Conservation (phyloP, 805 yeast species). For the Dipodascus geniculatus region DNA sequence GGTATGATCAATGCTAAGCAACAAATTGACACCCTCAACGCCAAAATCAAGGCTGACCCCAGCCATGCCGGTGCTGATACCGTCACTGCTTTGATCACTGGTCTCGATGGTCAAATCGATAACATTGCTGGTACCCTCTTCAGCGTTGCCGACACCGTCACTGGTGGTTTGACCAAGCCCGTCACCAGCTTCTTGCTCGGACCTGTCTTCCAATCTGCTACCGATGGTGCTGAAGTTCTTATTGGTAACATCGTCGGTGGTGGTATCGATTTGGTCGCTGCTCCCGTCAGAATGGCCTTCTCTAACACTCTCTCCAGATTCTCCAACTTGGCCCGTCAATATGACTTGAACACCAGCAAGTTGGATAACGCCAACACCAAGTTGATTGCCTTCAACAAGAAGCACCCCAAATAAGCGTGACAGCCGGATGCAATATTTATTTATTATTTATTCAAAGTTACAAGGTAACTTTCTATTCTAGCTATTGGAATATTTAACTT, state of each 20-base stretch:
- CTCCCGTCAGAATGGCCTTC: constrained; percentile 5
- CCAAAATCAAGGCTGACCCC: background rate
- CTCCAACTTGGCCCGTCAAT: background rate
- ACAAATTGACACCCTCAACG: constrained; percentile 6
- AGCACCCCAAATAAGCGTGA: too few relatives aligned
- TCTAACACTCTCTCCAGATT: background rate
- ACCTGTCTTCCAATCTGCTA: constrained; percentile 23
- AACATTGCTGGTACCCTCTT: constrained; percentile 18
- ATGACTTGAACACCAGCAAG: background rate
- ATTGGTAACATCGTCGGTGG: constrained; percentile 15
- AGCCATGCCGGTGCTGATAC: constrained; percentile 11
- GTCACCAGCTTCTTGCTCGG: constrained; percentile 16
- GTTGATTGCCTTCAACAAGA: background rate
- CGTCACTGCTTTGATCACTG: constrained; percentile 18
- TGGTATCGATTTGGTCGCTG: constrained; percentile 7
- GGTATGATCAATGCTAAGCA: constrained; percentile 15
- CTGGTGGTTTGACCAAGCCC: constrained; percentile 18
- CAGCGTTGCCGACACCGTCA: constrained; percentile 14
- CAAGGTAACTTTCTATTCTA: too few relatives aligned
- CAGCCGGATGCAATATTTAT: too few relatives aligned
- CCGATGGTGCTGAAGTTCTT: constrained; percentile 25
- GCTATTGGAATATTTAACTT: too few relatives aligned
- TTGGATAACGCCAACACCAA: background rate
- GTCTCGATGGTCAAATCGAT: constrained; percentile 25
- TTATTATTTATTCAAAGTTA: too few relatives aligned